Evolutionary conservation across 352 stramenopile species (phyloP), one percentile per base, ranked within the genome.

Genomic region (Elongisporangium undulatum): DNA sequence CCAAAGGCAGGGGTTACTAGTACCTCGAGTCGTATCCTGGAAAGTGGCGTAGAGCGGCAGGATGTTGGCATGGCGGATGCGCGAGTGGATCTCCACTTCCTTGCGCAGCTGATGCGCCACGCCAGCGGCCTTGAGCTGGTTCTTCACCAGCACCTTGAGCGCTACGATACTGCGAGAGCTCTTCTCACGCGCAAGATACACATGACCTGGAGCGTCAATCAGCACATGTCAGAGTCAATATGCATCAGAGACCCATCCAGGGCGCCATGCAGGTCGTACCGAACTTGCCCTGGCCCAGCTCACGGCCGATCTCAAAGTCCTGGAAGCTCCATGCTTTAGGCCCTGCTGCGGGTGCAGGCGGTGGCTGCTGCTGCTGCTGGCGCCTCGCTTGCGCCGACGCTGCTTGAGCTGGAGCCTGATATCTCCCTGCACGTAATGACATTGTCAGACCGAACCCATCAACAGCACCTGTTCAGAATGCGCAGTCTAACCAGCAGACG

Each of bases 1-100:
- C 8, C 20, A 53, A 8, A 17, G 10, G 22, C 10, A 24, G n/a
- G n/a, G 23, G 9, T 19, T 0, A 0, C n/a, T n/a, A 55, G 9
- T 51, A 85, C 76, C 76, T 61, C 80, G 79, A 8, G 69, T 87
- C 41, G 81, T 68, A 66, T 94, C 86, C 60, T 95, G 84, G 62
- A 95, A 95, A 6, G 78, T 90, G 15, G 82, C 87, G 64, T 94
- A 92, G 20, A 98, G 67, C 13, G 77, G 80, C 34, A 97, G 59
- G 41, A 97, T 96, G 64, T 96, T 89, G 53, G 79, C 67, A 63
- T 97, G 89, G 10, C 80, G 76, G 58, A 97, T 94, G 4, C 85
- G 83, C 23, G 79, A 94, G 59, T 97, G 92, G 60, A 98, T 94
- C 61, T 97, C 90, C 17, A 97, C 87, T 68, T 98, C 92, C 54